phyloP scores from a whole-genome alignment of 73 alveolate species.

The Uronychia binucleata region DNA sequence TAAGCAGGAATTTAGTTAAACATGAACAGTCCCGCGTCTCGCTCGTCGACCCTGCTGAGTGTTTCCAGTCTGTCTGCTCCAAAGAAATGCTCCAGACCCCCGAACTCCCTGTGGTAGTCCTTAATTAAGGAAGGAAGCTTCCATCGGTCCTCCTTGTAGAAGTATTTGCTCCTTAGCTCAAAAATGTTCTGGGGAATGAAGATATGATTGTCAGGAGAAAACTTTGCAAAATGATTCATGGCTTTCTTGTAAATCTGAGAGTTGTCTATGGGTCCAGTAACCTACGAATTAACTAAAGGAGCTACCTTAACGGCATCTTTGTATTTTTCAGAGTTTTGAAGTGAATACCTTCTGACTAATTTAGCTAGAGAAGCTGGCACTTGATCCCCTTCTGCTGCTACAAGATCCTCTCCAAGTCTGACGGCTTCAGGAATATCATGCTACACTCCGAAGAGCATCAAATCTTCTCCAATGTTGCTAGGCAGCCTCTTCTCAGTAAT shows the following conservation, averaged over 20 bases:
- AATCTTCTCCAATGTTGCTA: slow-evolving; percentile 1
- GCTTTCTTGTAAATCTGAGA: slow-evolving; percentile 3
- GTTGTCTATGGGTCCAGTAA: slow-evolving; percentile 51
- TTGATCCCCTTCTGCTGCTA: slow-evolving; percentile 11
- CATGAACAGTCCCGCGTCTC: not conserved
- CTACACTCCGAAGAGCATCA: slow-evolving; percentile 29
- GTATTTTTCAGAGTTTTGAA: slow-evolving; percentile 17
- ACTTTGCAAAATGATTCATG: not conserved
- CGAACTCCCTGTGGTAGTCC: not conserved
- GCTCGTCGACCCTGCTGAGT: too few relatives aligned
- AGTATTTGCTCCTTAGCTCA: not conserved
- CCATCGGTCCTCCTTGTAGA: not conserved
- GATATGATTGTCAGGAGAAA: not conserved
- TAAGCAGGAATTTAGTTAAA: not conserved
- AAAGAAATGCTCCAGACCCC: not conserved
- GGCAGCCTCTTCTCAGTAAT: not conserved
- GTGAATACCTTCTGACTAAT: slow-evolving; percentile 10
- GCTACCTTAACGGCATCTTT: slow-evolving; percentile 8
- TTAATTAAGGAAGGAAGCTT: not conserved
- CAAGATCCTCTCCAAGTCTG: slow-evolving; percentile 36
- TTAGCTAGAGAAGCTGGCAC: slow-evolving; percentile 13
- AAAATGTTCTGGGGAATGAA: not conserved
- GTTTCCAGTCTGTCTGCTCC: not conserved
- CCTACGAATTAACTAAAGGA: too few relatives aligned
- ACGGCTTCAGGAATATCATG: slow-evolving; percentile 32